phyloP scores from a whole-genome alignment of 2,329 filamentous ascomycete genomes.

The Hypoxylon sp. region DNA sequence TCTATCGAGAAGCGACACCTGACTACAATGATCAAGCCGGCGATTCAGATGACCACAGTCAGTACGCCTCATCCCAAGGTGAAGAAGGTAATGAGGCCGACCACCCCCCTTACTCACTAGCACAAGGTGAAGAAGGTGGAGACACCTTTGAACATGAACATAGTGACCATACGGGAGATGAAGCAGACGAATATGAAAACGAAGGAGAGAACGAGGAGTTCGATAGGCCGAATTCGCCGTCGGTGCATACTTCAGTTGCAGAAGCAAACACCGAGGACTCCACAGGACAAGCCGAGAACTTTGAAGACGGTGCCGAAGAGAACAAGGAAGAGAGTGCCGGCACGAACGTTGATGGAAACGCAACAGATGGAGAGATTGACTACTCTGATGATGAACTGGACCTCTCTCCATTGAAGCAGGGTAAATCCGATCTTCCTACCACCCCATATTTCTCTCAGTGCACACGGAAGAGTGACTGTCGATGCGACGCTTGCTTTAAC shows the following conservation, averaged over 20 bases:
- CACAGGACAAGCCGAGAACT: conserved; percentile 18
- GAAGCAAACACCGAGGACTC: conserved; percentile 22
- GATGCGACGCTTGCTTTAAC: conserved; percentile 44
- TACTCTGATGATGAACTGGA: conserved; percentile 48
- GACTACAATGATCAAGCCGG: conserved; percentile 40
- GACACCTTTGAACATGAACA: conserved; percentile 43
- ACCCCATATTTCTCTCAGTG: conserved; percentile 21
- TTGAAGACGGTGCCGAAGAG: conserved; percentile 20
- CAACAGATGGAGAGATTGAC: conserved; percentile 41
- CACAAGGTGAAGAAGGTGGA: conserved; percentile 41
- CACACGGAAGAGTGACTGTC: conserved; percentile 26
- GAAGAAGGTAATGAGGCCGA: conserved; percentile 39
- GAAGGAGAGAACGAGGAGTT: conserved; percentile 49
- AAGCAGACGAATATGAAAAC: conserved; percentile 35
- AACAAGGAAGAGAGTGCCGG: conserved; percentile 20
- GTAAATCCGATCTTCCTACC: conserved; percentile 47
- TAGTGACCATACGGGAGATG: conserved; percentile 27
- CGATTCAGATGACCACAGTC: conserved; percentile 20
- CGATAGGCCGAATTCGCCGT: conserved; percentile 29
- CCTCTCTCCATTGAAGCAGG: conserved; percentile 48
- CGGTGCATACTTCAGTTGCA: conserved; percentile 17
- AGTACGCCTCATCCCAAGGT: conserved; percentile 36
- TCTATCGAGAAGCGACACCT: conserved; percentile 51
- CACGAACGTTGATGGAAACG: conserved; percentile 19
- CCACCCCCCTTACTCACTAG: neutral